These are phyloP conservation scores for Suillus tomentosus DNA, from an alignment of 768 basidiomycete species.

Conservation along the genomic window DNA sequence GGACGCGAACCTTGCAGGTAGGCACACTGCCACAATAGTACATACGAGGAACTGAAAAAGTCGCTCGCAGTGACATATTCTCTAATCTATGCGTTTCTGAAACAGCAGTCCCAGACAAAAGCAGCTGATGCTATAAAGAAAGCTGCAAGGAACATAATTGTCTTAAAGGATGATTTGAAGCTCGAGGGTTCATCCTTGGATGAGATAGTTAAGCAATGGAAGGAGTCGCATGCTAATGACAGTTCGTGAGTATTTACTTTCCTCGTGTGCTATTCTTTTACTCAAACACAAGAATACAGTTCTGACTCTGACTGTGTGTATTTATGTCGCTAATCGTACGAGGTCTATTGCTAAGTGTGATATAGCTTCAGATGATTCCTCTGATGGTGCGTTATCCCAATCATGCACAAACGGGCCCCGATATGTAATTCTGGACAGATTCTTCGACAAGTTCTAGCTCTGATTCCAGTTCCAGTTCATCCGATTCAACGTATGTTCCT, in stretches of 20 bases:
- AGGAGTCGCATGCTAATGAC: conserved; percentile 32
- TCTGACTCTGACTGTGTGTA: conserved; percentile 26
- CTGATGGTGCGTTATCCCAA: conserved; percentile 23
- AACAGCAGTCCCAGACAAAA: conserved; percentile 63
- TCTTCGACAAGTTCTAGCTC: conserved; percentile 26
- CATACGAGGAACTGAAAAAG: neutral
- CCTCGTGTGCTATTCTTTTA: conserved; percentile 8
- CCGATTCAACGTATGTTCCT: conserved; percentile 27
- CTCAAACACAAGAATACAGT: conserved; percentile 17
- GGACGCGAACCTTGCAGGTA: conserved; percentile 59
- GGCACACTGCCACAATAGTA: conserved; percentile 18
- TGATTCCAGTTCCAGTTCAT: conserved; percentile 28
- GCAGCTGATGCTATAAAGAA: conserved; percentile 76
- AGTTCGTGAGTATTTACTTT: conserved; percentile 26
- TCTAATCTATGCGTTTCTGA: conserved; percentile 74
- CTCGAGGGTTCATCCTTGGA: conserved; percentile 58
- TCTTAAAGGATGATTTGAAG: conserved; percentile 56
- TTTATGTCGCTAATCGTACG: conserved; percentile 4
- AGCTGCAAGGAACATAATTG: conserved; percentile 62
- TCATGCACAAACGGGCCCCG: neutral
- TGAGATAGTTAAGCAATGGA: conserved; percentile 70
- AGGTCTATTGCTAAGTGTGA: conserved; percentile 13
- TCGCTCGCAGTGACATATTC: conserved; percentile 64
- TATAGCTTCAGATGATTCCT: conserved; percentile 30
- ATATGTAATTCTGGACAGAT: conserved; percentile 15